Percentiles rank a stretch among this genome's conserved stretches.
Evolutionary conservation across 768 basidiomycete species (phyloP).

Genomic region (Dacryopinax primogenitus): DNA sequence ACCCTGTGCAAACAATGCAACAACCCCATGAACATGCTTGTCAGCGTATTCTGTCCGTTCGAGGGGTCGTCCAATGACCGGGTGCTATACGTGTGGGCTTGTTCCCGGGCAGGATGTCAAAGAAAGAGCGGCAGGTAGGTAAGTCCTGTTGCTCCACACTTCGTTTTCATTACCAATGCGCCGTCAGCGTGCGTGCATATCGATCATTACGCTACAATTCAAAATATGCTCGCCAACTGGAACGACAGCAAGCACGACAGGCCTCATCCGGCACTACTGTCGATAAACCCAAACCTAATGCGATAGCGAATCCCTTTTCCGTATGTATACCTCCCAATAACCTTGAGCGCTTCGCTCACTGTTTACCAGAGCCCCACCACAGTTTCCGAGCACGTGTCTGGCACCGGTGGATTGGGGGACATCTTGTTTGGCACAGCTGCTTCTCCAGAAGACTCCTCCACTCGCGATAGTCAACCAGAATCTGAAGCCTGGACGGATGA

Average conservation of each 20-base stretch:
- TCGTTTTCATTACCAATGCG: not conserved
- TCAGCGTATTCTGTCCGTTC: conserved; percentile 85
- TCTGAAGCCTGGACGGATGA: conserved; percentile 16
- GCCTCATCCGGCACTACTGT: conserved; percentile 23
- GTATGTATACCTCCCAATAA: conserved; percentile 29
- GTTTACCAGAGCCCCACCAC: not conserved
- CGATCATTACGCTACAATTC: conserved; percentile 60
- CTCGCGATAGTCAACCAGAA: conserved; percentile 18
- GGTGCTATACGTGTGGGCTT: conserved; percentile 76
- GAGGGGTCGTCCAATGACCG: conserved; percentile 76
- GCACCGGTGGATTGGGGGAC: not conserved
- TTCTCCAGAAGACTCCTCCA: conserved; percentile 14
- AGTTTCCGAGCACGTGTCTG: not conserved
- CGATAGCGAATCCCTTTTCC: conserved; percentile 52
- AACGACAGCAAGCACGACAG: conserved; percentile 36
- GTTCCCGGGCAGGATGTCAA: conserved; percentile 57
- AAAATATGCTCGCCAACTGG: conserved; percentile 60
- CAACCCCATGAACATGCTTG: conserved; percentile 62
- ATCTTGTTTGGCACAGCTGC: not conserved
- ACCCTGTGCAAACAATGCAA: conserved; percentile 62
- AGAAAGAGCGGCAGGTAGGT: conserved; percentile 63
- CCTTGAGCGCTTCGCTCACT: not conserved
- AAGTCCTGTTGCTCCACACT: conserved; percentile 4
- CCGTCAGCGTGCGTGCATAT: conserved; percentile 63
- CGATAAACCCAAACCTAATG: conserved; percentile 25